phyloP scores from a whole-genome alignment of 2,329 filamentous ascomycete species.

The Cladophialophora bantiana region DNA sequence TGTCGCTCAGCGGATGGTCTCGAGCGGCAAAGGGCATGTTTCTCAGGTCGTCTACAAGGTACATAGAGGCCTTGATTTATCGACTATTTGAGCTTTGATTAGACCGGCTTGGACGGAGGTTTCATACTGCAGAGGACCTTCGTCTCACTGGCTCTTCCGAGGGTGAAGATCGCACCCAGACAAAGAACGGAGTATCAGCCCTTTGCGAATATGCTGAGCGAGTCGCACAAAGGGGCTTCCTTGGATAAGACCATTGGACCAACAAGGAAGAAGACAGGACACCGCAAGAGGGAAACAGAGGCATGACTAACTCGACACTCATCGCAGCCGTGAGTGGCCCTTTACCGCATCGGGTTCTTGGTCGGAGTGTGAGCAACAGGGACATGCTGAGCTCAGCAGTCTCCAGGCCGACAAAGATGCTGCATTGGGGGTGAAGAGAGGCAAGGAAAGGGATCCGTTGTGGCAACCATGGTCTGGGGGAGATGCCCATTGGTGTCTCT shows the following conservation, averaged over 20 bases:
- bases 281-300: background rate
- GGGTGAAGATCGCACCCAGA: background rate
- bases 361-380: background rate
- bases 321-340: background rate
- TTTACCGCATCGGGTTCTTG: conserved; percentile 15
- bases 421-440: background rate
- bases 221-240: conserved; percentile 12
- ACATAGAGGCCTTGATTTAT: background rate
- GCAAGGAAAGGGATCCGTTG: background rate
- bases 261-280: background rate
- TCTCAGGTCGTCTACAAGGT: too few species aligned
- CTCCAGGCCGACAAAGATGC: conserved; percentile 2
- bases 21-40: too few species aligned
- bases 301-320: conserved; percentile 19
- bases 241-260: conserved; percentile 11
- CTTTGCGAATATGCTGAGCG: conserved; percentile 21
- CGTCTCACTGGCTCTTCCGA: background rate
- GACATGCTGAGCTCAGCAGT: conserved; percentile 22
- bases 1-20: too few species aligned
- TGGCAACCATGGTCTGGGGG: conserved; percentile 6
- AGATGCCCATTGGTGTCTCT: background rate
- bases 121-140: background rate
- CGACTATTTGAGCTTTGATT: background rate
- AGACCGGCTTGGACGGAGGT: background rate
- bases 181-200: background rate